Conservation (phyloP, 73 alveolate genomes). For the Diophrys sp. region DNA sequence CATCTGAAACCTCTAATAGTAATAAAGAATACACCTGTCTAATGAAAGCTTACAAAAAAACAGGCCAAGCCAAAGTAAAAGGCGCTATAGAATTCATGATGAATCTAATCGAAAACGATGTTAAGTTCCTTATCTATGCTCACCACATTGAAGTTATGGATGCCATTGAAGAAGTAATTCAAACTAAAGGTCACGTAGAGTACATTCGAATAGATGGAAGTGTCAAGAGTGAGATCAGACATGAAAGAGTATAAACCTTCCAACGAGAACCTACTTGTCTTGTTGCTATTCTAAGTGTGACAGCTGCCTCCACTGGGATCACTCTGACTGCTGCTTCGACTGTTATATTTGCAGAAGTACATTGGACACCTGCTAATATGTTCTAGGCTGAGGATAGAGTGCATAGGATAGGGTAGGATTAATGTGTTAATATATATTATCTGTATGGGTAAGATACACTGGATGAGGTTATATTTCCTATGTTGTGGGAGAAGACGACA, state of each 20-base stretch:
- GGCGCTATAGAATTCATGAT: conserved; percentile 77
- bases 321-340: conserved; percentile 97
- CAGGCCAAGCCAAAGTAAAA: conserved; percentile 75
- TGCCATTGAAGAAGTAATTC: conserved; percentile 84
- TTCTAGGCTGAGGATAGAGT: conserved; percentile 92
- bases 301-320: conserved; percentile 93
- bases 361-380: conserved; percentile 81
- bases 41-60: conserved; percentile 49
- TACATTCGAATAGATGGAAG: conserved; percentile 95
- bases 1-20: not conserved
- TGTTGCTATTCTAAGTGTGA: conserved; percentile 86
- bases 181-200: conserved; percentile 66
- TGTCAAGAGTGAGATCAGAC: conserved; percentile 70
- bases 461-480: conserved; percentile 70
- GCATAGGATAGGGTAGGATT: conserved; percentile 83
- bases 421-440: conserved; percentile 80
- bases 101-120: conserved; percentile 42
- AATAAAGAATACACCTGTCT: conserved; percentile 2
- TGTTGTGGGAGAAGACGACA: conserved; percentile 57
- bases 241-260: conserved; percentile 81
- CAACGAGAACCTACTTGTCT: conserved; percentile 73
- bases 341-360: conserved; percentile 95
- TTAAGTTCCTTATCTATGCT: conserved; percentile 89
- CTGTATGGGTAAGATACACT: conserved; percentile 80
- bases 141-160: conserved; percentile 90